Base-by-base conservation (phyloP, 2,329 filamentous ascomycete genomes). In the Xylariaceae sp. region DNA sequence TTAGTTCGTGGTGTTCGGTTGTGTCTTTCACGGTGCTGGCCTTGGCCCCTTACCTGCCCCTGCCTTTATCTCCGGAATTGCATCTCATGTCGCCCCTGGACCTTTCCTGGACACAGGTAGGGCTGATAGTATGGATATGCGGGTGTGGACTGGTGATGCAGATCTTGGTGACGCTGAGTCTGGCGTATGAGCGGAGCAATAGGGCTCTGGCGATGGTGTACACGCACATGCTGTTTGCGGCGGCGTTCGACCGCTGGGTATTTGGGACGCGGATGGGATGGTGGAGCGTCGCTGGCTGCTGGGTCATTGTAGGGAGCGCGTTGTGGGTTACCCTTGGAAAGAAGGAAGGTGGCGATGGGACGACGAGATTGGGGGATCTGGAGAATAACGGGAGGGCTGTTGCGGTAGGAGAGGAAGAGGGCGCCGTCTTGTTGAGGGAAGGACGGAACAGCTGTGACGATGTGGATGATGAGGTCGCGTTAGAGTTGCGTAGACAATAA, bases 71-170 rank as follows among this genome's bases (percentile, higher is more conserved):
- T n/a, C n/a, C n/a, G n/a, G n/a, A n/a, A n/a, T n/a, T n/a, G n/a
- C n/a, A 71, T 19, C 68, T 71, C 2, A 51, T 61, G 3, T 60
- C 67, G 19, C 11, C 54, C 31, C 65, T 64, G 39, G 22, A 6
- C 6, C 22, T 26, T 6, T 26, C 22, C 6, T 6, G 22, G 22
- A 6, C 6, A 11, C 70, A 90, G 57, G 91, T 86, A 83, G 61
- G 67, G 0, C 72, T 89, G 30, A 66, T 95, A 13, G 40, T 82
- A 0, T 76, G 83, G 29, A 68, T 95, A 3, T 87, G 86, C 0
- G 56, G 79, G 0, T 83, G 83, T 49, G 90, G 90, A 1, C 91
- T 95, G 57, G 61, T 85, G 17, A 85, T 91, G 78, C 90, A 95
- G 74, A 89, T 89, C 51, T 72, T 94, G n/a, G 68, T 94, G 15